phyloP scores from a whole-genome alignment of 2,329 filamentous ascomycete species.

The Fusarium sp. region DNA sequence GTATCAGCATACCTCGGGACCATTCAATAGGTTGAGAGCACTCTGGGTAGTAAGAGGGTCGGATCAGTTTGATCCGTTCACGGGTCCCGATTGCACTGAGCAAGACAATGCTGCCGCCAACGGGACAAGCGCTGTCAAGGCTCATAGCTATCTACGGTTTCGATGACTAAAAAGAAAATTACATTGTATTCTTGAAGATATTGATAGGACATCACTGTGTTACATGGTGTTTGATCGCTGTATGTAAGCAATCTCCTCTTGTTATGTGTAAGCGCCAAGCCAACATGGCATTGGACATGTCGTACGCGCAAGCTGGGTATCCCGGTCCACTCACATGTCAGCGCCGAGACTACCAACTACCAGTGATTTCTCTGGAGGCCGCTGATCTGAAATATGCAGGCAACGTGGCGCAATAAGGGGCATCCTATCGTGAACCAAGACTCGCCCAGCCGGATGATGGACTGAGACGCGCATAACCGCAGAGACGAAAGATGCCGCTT shows the following conservation, averaged over 20 bases:
- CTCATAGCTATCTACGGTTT: no score
- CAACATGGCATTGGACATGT: slow-evolving; percentile 5
- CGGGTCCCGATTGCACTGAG: no score
- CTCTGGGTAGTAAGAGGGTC: no score
- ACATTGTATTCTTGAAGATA: no score
- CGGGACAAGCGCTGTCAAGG: no score
- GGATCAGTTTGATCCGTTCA: no score
- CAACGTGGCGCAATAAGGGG: slow-evolving; percentile 16
- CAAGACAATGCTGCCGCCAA: no score
- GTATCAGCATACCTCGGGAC: no score
- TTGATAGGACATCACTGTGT: background rate
- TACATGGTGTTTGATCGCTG: background rate
- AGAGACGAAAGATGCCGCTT: slow-evolving; percentile 7
- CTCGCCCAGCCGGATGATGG: slow-evolving; percentile 13
- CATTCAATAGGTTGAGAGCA: no score
- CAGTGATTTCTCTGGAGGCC: background rate
- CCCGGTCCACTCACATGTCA: slow-evolving; percentile 14
- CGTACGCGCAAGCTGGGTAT: slow-evolving; percentile 15
- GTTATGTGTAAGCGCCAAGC: slow-evolving; percentile 1
- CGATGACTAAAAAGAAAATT: no score
- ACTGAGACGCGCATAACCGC: slow-evolving; percentile 4
- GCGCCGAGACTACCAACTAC: slow-evolving; percentile 8
- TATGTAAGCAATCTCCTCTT: background rate
- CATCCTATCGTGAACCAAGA: background rate
- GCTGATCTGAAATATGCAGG: background rate